Evolutionary conservation across 1,139 yeast species (phyloP).

Genomic region (Pichia sp.): DNA sequence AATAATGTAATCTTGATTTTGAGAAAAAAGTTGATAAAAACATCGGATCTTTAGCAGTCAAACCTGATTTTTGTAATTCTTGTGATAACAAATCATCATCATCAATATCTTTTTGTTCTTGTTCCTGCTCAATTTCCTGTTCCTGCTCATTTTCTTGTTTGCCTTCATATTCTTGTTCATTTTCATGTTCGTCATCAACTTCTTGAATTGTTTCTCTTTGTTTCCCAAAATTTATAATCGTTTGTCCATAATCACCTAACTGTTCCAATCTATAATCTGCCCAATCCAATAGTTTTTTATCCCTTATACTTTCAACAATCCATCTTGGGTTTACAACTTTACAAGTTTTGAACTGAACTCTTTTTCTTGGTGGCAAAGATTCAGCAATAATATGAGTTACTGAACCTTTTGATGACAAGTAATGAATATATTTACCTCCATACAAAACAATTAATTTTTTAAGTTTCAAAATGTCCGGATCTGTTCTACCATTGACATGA

Average conservation of each 20-base stretch:
- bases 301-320: slow-evolving; percentile 60
- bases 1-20: slow-evolving; percentile 79
- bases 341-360: slow-evolving; percentile 55
- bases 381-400: slow-evolving; percentile 86
- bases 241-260: slow-evolving; percentile 15
- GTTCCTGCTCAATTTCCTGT: background rate
- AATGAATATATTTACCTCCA: slow-evolving; percentile 76
- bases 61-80: slow-evolving; percentile 16
- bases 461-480: slow-evolving; percentile 66
- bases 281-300: slow-evolving; percentile 57
- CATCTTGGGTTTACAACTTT: slow-evolving; percentile 79
- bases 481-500: slow-evolving; percentile 81
- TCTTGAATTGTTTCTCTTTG: background rate
- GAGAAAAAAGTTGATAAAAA: slow-evolving; percentile 68
- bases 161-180: too few relatives aligned
- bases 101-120: slow-evolving; percentile 9
- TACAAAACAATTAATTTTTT: slow-evolving; percentile 64
- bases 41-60: slow-evolving; percentile 71
- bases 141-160: too few relatives aligned
- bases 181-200: background rate
- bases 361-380: slow-evolving; percentile 69
- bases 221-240: slow-evolving; percentile 1
- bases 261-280: slow-evolving; percentile 45
- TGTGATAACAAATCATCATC: slow-evolving; percentile 12
- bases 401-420: slow-evolving; percentile 58